Evolutionary conservation across 768 basidiomycete genomes (phyloP).

Genomic region (Suillus cothurnatus): DNA sequence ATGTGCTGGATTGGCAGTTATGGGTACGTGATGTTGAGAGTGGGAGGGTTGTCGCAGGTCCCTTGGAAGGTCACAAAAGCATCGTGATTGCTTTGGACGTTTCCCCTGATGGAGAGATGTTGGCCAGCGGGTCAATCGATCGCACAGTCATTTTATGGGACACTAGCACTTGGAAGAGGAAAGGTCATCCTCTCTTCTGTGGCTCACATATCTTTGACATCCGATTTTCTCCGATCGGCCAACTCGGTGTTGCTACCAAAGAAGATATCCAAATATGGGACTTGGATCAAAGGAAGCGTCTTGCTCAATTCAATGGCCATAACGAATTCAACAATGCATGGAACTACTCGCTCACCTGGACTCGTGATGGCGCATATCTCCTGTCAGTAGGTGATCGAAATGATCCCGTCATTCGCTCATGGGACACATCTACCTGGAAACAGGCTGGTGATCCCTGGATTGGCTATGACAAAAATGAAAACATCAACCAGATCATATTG

Average conservation of each 20-base stretch:
- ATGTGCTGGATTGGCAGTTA: neutral
- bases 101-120: neutral
- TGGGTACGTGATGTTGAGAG: neutral
- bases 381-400: neutral
- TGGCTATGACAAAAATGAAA: neutral
- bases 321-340: neutral
- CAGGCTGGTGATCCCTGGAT: neutral
- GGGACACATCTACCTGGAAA: neutral
- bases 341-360: neutral
- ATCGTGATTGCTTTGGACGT: neutral
- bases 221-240: neutral
- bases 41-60: neutral
- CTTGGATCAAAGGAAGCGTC: neutral
- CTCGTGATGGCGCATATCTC: neutral
- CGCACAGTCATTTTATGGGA: neutral
- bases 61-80: neutral
- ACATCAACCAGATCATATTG: neutral
- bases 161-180: neutral
- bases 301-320: neutral
- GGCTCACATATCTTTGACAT: neutral
- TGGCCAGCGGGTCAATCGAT: neutral
- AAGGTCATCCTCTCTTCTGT: neutral
- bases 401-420: neutral
- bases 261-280: neutral
- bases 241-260: neutral